Evolutionary conservation across 805 yeast species (phyloP).

Genomic region (Ogataea methanolica): DNA sequence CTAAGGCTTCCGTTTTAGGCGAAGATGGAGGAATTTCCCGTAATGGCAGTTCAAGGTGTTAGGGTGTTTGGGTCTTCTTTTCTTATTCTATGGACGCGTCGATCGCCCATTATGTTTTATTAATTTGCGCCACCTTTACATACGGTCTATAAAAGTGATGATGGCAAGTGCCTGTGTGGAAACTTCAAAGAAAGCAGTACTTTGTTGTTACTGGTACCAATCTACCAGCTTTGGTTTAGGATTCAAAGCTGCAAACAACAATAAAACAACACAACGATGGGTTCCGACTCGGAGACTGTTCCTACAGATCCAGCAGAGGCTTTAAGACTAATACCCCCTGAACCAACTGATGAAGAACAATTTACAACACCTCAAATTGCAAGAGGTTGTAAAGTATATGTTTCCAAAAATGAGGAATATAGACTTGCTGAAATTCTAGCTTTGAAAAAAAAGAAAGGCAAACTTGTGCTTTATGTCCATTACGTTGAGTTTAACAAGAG

Average conservation of each 20-base stretch:
- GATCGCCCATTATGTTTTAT: too few species aligned
- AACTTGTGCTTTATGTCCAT: constrained; percentile 84
- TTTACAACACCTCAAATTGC: constrained; percentile 45
- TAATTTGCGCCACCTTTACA: too few species aligned
- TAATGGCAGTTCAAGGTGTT: too few species aligned
- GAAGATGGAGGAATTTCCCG: too few species aligned
- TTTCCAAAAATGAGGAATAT: constrained; percentile 72
- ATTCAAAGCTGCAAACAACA: neutral
- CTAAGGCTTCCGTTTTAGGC: too few species aligned
- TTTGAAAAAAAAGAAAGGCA: constrained; percentile 67
- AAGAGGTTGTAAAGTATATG: constrained; percentile 80
- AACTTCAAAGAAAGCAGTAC: too few species aligned
- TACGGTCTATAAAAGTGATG: too few species aligned
- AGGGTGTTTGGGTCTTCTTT: too few species aligned
- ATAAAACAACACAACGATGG: constrained; percentile 12
- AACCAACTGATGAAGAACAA: constrained; percentile 22
- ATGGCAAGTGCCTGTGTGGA: too few species aligned
- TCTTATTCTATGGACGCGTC: too few species aligned
- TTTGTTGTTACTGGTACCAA: too few species aligned
- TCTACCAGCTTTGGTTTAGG: neutral
- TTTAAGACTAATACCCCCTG: constrained; percentile 28
- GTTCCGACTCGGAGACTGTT: constrained; percentile 26
- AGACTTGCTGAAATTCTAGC: constrained; percentile 85
- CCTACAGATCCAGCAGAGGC: constrained; percentile 27
- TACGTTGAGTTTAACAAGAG: constrained; percentile 93